Conservation (phyloP, 768 basidiomycete species). For the Mycena belliarum region DNA sequence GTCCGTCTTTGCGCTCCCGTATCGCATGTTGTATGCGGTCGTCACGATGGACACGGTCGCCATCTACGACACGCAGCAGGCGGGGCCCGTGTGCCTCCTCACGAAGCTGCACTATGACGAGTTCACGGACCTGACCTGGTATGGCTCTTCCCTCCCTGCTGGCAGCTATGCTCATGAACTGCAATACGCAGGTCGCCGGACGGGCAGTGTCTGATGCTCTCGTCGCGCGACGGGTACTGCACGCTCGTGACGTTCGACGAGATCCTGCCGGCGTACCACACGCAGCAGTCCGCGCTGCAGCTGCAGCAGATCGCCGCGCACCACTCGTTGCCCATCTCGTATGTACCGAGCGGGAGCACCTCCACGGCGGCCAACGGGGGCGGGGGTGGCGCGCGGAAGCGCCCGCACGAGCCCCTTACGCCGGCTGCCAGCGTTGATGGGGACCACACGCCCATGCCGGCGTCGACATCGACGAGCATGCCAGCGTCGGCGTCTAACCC, state of each 20-base stretch:
- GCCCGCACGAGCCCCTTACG: slow-evolving; percentile 48
- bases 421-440: slow-evolving; percentile 52
- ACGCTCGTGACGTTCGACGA: slow-evolving; percentile 95
- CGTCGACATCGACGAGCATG: background rate
- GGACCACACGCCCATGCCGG: slow-evolving; percentile 24
- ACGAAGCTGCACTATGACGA: slow-evolving; percentile 96
- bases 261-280: slow-evolving; percentile 83
- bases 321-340: slow-evolving; percentile 67
- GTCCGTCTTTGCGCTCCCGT: slow-evolving; percentile 86
- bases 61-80: slow-evolving; percentile 97
- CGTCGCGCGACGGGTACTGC: slow-evolving; percentile 96
- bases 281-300: slow-evolving; percentile 89
- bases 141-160: slow-evolving; percentile 28
- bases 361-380: background rate
- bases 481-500: slow-evolving; percentile 25
- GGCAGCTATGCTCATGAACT: no score
- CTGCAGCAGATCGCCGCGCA: slow-evolving; percentile 89
- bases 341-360: slow-evolving; percentile 20
- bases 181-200: slow-evolving; percentile 79
- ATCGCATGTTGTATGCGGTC: slow-evolving; percentile 93
- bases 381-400: slow-evolving; percentile 32
- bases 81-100: slow-evolving; percentile 86
- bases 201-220: slow-evolving; percentile 88
- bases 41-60: slow-evolving; percentile 95
- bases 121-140: slow-evolving; percentile 98